Base-by-base conservation (phyloP, 257 asterid genomes). In the Nicotiana obtusifolia region DNA sequence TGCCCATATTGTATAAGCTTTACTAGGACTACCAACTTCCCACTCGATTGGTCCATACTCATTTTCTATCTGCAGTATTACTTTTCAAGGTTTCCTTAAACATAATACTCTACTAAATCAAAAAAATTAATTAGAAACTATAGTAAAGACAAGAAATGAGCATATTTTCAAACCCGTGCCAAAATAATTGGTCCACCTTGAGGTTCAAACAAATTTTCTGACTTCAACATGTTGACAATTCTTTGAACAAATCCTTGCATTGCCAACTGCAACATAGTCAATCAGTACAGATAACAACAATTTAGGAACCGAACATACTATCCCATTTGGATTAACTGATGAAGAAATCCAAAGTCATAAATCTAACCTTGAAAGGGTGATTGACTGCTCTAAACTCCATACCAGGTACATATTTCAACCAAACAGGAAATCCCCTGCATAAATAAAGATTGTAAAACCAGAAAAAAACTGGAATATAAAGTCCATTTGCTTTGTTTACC, bases 131-230 rank as follows among this genome's bases (percentile, higher is more conserved):
- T 1, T n/a, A n/a, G n/a, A n/a, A n/a, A n/a, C n/a, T n/a, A n/a
- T n/a, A 26, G 28, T 26, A 26, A 26, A 26, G 28, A 26, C 28
- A 26, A 26, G 77, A 54, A 54, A 35, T 4, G 16, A 54, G 17
- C 19, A 10, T 59, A 33, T 64, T 56, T 66, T 54, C 68, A 16
- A 17, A 94, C 98, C 97, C 93, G 98, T 3, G 97, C 90, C 92
- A 95, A 88, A 75, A 95, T 95, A 14, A 95, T 93, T 24, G 99
- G 97, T 60, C 99, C 99, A 82, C 99, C 99, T 57, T 93, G 98
- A 80, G 98, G 94, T 89, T 93, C 97, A 83, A 90, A 95, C 83
- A 93, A 81, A 0, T 80, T 85, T 77, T 95, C 93, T 3, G 93
- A 86, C 95, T 94, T 94, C 96, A 94, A 90, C 86, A 91, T 24